Percentiles rank a stretch among this genome's conserved stretches.
Evolutionary conservation across 148 eudicot genomes (phyloP).

Genomic region (Gaultheria prostrata): DNA sequence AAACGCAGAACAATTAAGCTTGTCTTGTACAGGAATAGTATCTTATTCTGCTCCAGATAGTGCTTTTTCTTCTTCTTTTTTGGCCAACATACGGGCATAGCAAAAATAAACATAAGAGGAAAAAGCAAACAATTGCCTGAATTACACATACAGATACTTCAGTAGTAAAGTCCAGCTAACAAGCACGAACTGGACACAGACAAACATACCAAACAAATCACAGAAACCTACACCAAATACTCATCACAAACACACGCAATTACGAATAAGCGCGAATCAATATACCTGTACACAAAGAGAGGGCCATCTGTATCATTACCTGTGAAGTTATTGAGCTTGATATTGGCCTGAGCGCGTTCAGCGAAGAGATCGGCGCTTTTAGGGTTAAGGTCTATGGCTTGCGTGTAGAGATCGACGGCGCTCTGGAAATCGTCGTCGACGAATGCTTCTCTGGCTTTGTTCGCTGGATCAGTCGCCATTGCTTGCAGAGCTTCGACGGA

Average conservation of each 20-base stretch:
- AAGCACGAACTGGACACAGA: background rate
- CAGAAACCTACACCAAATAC: too few relatives aligned
- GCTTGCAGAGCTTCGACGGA: background rate
- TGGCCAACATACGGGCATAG: too few relatives aligned
- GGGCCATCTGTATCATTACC: slow-evolving; percentile 30
- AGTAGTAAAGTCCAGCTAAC: background rate
- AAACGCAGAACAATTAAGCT: too few relatives aligned
- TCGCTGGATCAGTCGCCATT: slow-evolving; percentile 15
- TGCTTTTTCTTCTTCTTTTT: too few relatives aligned
- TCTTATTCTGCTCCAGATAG: too few relatives aligned
- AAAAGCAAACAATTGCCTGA: too few relatives aligned
- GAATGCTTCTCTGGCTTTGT: slow-evolving; percentile 20
- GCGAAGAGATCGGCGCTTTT: slow-evolving; percentile 59
- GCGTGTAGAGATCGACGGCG: slow-evolving; percentile 20
- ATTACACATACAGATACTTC: background rate
- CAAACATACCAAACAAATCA: background rate
- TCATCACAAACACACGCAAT: background rate
- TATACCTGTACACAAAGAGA: background rate
- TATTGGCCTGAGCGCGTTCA: slow-evolving; percentile 88
- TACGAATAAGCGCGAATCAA: background rate
- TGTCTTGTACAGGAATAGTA: too few relatives aligned
- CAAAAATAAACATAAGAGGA: too few relatives aligned
- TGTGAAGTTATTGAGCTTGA: slow-evolving; percentile 74
- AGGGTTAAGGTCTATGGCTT: slow-evolving; percentile 60
- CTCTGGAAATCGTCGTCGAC: slow-evolving; percentile 17